Evolutionary conservation across 1,139 yeast genomes (phyloP), one percentile per base, ranked within the genome.

Genomic region (Debaryomyces sp.): DNA sequence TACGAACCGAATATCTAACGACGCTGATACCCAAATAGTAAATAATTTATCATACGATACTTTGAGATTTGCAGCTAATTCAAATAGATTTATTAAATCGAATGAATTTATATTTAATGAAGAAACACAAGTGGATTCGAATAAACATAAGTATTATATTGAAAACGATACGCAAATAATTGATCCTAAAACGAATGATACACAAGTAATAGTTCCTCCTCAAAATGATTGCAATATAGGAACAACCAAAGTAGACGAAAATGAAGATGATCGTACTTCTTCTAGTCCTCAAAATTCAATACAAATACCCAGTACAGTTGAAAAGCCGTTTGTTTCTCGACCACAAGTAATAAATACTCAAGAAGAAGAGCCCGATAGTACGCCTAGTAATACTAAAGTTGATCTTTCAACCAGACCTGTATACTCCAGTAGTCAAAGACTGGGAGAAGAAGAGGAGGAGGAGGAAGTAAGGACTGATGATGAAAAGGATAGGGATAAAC

Each of bases 271-370:
- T n/a, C 4, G 13, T 23, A 26, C 39, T 21, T 13, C 38, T 10
- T 45, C 43, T 2, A 34, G 17, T 24, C 5, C 40, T 12, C 40
- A 24, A 13, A 24, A 23, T 33, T 47, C 50, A 10, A 40, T 54
- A 4, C 54, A 55, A 43, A 52, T 54, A 27, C 58, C 57, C 9
- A 48, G 49, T 35, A 55, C 59, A 10, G 46, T 50, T 9, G 58
- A 54, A 36, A 46, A 43, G 13, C 43, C 37, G 6, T 27, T 22
- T 8, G 13, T 36, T 10, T 52, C 63, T 1, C 53, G 54, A 18
- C 47, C 58, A 23, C 62, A 61, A 45, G 64, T 61, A 4, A 37
- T 57, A 1, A 57, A 57, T 47, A 60, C 64, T 7, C 64, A 61
- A 49, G 64, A 61, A 40, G 54, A 47, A 5, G 45, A 43, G 5